Conservation (phyloP, 441 rosid genomes). For the Populus trichocarpa region DNA sequence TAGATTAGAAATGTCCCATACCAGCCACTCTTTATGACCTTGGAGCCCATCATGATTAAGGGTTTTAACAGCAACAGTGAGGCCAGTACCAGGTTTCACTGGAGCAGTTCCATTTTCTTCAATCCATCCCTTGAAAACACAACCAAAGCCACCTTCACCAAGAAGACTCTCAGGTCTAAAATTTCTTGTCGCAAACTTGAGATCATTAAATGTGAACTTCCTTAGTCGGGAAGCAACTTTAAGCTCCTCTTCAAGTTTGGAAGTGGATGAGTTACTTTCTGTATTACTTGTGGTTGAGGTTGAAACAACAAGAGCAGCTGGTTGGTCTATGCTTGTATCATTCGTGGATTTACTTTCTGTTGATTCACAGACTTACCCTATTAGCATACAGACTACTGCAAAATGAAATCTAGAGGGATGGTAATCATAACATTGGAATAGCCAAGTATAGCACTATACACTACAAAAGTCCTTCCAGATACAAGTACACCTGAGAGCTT, state of each 20-base stretch:
- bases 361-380: constrained; percentile 13
- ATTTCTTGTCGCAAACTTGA: constrained; percentile 91
- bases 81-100: constrained; percentile 96
- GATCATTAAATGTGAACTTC: constrained; percentile 84
- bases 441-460: neutral
- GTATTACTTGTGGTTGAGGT: constrained; percentile 85
- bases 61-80: constrained; percentile 94
- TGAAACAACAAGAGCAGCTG: constrained; percentile 52
- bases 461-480: neutral
- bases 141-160: constrained; percentile 98
- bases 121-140: constrained; percentile 97
- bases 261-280: constrained; percentile 83
- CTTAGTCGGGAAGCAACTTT: constrained; percentile 80
- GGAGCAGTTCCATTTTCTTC: constrained; percentile 99
- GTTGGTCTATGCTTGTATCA: constrained; percentile 71
- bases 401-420: neutral
- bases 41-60: constrained; percentile 98
- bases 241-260: constrained; percentile 92
- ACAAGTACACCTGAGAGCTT: neutral
- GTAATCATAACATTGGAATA: neutral
- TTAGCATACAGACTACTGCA: neutral
- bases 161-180: constrained; percentile 96
- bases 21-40: constrained; percentile 99
- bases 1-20: constrained; percentile 29
- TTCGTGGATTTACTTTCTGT: constrained; percentile 67